Base-by-base conservation (phyloP, 306 rosid genomes). In the Vigna hirtella region DNA sequence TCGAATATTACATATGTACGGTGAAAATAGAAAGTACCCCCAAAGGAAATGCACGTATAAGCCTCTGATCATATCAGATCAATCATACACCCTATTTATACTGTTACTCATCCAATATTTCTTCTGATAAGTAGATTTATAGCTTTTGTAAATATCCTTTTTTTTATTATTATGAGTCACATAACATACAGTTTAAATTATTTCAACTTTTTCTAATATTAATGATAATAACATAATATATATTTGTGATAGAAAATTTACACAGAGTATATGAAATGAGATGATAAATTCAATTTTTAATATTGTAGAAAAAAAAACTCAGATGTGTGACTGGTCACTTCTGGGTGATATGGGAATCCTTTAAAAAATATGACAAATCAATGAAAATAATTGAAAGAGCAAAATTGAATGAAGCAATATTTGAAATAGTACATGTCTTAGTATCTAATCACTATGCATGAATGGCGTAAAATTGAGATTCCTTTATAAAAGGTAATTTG, bases 1-100 rank as follows among this genome's bases (percentile, higher is more conserved):
- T 72, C 26, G 83, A 77, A 83, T 30, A 36, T 10, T 9, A 15
- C 15, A 22, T n/a, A 12, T 13, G 63, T 62, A 5, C 42, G 62
- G 51, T 57, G 0, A 56, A 52, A 52, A 18, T 76, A 64, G 65
- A 34, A 61, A 24, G 18, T 26, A 6, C 42, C 42, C 30, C 70
- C 14, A n/a, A 45, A 28, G 32, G 48, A 74, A 59, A 47, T 0
- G 10, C 30, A 36, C 28, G 28, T 22, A 43, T 40, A 43, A 73
- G 68, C 17, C 4, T 28, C 1, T 48, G 26, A 9, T 64, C 70
- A 17, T 20, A 64, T 66, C 71, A 40, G 51, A 66, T 66, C 51
- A 10, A 22, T 22, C 24, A 4, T 22, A 22, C 15, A 56, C 15
- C 62, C 4, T 56, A 56, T 56, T 20, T 9, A 7, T 48, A 48